phyloP scores from a whole-genome alignment of 2,329 filamentous ascomycete genomes.

The Chrysosphaeria jannelii region DNA sequence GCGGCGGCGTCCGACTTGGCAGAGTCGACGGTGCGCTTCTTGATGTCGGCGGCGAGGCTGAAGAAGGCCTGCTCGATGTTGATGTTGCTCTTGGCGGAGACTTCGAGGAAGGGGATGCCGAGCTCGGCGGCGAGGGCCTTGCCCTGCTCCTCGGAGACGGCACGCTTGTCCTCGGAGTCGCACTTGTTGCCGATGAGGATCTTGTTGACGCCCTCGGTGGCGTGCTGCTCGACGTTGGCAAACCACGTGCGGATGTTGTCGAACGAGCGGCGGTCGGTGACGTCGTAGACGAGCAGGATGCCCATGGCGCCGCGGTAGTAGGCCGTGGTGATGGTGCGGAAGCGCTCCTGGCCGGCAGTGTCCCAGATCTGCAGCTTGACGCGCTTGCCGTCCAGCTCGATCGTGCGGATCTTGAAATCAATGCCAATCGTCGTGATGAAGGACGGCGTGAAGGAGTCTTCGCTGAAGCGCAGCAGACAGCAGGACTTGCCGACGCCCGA shows the following conservation, averaged over 20 bases:
- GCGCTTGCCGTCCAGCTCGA: slow-evolving; percentile 93
- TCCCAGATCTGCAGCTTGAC: slow-evolving; percentile 99
- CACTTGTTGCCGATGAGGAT: slow-evolving; percentile 99
- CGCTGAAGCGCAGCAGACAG: slow-evolving; percentile 85
- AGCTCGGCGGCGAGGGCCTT: slow-evolving; percentile 86
- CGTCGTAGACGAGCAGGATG: slow-evolving; percentile 90
- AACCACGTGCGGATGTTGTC: slow-evolving; percentile 99
- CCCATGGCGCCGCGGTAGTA: slow-evolving; percentile 98
- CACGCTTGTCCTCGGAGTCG: slow-evolving; percentile 98
- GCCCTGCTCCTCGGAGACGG: slow-evolving; percentile 73
- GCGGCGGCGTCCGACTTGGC: slow-evolving; percentile 61
- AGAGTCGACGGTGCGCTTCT: slow-evolving; percentile 90
- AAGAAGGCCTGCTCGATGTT: slow-evolving; percentile 99
- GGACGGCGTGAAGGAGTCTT: slow-evolving; percentile 88
- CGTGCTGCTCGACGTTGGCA: slow-evolving; percentile 93
- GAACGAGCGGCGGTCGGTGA: slow-evolving; percentile 86
- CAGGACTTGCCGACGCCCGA: slow-evolving; percentile 93
- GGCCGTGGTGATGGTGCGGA: slow-evolving; percentile 93
- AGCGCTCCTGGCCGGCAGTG: slow-evolving; percentile 90
- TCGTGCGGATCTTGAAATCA: slow-evolving; percentile 98
- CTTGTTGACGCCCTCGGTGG: slow-evolving; percentile 96
- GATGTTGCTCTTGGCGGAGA: slow-evolving; percentile 97
- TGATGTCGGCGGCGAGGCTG: slow-evolving; percentile 81
- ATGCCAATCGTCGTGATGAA: slow-evolving; percentile 99
- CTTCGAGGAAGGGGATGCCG: slow-evolving; percentile 92